phyloP scores from a whole-genome alignment of 345 rosid species.

The Punica granatum region DNA sequence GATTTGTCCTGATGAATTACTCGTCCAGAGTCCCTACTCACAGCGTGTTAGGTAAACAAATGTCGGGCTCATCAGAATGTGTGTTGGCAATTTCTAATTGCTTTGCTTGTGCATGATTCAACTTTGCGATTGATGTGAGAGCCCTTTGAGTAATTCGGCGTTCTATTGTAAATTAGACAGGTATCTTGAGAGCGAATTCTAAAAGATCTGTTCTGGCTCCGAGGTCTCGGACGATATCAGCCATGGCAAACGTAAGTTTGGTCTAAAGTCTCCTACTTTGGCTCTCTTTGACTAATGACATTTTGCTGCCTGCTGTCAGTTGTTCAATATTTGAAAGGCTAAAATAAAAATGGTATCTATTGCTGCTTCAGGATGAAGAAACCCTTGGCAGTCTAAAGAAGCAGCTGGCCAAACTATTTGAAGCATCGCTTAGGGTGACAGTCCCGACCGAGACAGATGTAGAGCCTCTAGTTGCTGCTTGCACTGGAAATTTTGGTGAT shows the following conservation, averaged over 20 bases:
- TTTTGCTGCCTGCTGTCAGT: neutral
- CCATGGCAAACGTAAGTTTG: constrained; percentile 63
- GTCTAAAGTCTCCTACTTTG: neutral
- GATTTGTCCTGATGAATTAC: neutral
- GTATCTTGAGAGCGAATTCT: constrained; percentile 38
- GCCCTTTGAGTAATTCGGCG: constrained; percentile 13
- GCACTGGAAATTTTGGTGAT: constrained; percentile 67
- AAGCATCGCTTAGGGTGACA: constrained; percentile 43
- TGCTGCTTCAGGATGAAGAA: constrained; percentile 43
- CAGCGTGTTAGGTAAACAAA: neutral
- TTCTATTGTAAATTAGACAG: constrained; percentile 58
- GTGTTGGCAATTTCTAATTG: neutral
- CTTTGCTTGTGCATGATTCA: neutral
- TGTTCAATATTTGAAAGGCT: neutral
- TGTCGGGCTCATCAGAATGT: neutral
- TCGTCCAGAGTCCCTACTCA: constrained; percentile 1
- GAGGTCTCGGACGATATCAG: constrained; percentile 25
- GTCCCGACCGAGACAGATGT: constrained; percentile 55
- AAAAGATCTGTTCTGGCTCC: constrained; percentile 30
- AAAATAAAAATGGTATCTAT: constrained; percentile 6
- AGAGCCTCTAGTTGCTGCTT: constrained; percentile 62
- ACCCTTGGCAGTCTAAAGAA: constrained; percentile 50
- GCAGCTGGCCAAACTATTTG: constrained; percentile 54
- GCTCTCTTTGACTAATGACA: neutral
- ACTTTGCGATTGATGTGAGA: neutral